Base-by-base conservation (phyloP, 352 stramenopile species). In the Pythium aquatile region DNA sequence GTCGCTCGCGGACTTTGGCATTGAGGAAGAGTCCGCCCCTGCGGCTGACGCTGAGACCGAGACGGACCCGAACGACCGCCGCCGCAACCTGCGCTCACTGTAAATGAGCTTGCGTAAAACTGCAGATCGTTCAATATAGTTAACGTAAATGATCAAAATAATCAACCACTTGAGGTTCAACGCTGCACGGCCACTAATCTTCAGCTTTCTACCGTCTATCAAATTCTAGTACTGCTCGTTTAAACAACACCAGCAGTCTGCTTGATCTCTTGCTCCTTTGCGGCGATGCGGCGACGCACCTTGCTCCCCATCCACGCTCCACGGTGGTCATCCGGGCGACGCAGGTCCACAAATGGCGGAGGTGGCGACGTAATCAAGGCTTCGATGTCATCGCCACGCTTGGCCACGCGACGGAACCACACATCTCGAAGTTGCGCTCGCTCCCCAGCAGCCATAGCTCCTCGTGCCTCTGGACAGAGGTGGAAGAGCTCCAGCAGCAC, bases 401-500 rank as follows among this genome's bases (percentile, higher is more conserved):
- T 77, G 29, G 73, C 73, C 51, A 80, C 63, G 26, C 65, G 70
- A 14, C 65, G 67, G 40, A 74, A 77, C 73, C 73, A 77, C 37
- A 64, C 40, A 11, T 73, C 68, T 17, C 70, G 73, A 9, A 79
- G 58, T n/a, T 63, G 16, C 9, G 64, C 42, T 16, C 69, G 69
- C 57, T 79, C 70, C 13, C 29, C 53, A 14, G 33, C 52, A 1
- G 60, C 46, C 73, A 77, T 77, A 4, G 63, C 70, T 20, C 73
- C 73, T 24, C 66, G 69, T 4, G 65, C 69, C 55, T 75, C 72
- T 7, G 72, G 72, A 17, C 68, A 79, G 8, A 76, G 62, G 28
- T 65, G 59, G 51, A 81, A 70, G 17, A 96, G 68, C 62, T 83
- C 75, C 67, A 92, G 74, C 20, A 96, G 66, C 53, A 96, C 79